Evolutionary conservation across 768 basidiomycete genomes (phyloP), one percentile per base, ranked within the genome.

Genomic region (Boletus barrowsii): DNA sequence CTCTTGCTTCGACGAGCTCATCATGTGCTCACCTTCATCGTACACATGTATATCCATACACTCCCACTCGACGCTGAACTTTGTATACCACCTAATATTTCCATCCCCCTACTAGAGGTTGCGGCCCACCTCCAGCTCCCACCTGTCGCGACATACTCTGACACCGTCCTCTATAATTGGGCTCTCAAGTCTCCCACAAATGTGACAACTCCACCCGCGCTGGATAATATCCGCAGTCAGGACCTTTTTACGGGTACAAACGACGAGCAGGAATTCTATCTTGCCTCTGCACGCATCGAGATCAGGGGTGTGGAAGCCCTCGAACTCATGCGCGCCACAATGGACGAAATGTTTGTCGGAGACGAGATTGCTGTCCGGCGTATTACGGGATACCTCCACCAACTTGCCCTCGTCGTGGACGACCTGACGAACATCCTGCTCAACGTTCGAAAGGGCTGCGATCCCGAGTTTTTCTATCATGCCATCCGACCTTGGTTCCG

Each of bases 111-210:
- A 33, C 76, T 93, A 18, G 78, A 83, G 52, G 79, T 93, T 15
- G 89, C 83, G 22, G 68, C 75, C 0, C 73, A 86, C 42, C 82
- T 97, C 10, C 84, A 88, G 51, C 73, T 97, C 2, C 94, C 95
- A 0, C 93, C 95, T 0, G 76, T 96, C 39, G 77, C 93, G 53
- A 97, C 93, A 4, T 97, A 93, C 67, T 87, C 93, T 10, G 93
- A 96, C 67, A 87, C 87, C 29, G 93, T 97, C 9, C 79, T 97
- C 26, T 97, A 93, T 73, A 96, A 96, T 68, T 90, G 88, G 86
- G 60, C 30, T 62, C 77, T 60, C 59, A 75, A 40, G 39, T 42
- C 35, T 66, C 72, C 58, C 72, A 42, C 43, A 7, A 44, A 66
- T 2, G 54, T 56, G 32, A 59, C 61, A 55, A 67, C 72, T 54